These are phyloP conservation scores for Colletotrichum agaves DNA, from an alignment of 2,329 filamentous ascomycete genomes.

Conservation along the genomic window DNA sequence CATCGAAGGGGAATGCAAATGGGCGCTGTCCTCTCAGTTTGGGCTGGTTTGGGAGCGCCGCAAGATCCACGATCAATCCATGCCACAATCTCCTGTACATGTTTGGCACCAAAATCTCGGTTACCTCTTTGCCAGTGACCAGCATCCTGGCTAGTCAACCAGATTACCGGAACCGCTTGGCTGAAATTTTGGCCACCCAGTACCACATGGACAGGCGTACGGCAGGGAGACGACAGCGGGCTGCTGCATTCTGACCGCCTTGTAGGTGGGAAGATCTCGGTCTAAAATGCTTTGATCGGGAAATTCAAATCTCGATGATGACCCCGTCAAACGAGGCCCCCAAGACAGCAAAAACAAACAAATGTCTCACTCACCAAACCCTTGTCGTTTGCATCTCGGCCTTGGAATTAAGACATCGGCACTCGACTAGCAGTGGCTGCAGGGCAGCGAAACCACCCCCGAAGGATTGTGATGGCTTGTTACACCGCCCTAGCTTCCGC, in stretches of 20 bases:
- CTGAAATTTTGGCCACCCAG: constrained; percentile 2
- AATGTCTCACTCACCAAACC: constrained; percentile 23
- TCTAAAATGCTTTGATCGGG: constrained; percentile 1
- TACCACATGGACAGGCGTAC: constrained; percentile 26
- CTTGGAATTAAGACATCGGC: neutral
- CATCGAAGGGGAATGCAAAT: neutral
- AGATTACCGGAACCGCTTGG: constrained; percentile 27
- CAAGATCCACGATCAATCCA: constrained; percentile 28
- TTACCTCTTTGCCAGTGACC: constrained; percentile 21
- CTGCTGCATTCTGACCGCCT: constrained; percentile 25
- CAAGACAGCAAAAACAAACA: constrained; percentile 13
- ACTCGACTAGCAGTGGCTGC: neutral
- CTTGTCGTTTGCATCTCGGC: constrained; percentile 4
- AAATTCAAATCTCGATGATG: constrained; percentile 26
- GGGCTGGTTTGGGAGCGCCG: constrained; percentile 6
- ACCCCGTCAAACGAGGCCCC: constrained; percentile 15
- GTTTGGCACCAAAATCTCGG: constrained; percentile 21
- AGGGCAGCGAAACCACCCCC: neutral
- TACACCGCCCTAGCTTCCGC: constrained; percentile 35
- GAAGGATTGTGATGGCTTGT: constrained; percentile 9
- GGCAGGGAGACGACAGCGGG: constrained; percentile 14
- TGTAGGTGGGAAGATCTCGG: neutral
- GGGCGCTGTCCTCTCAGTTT: neutral
- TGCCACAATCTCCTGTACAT: constrained; percentile 29
- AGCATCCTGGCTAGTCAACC: constrained; percentile 35